Evolutionary conservation across 2,329 filamentous ascomycete genomes (phyloP).

Genomic region (Epichloe sylvatica): DNA sequence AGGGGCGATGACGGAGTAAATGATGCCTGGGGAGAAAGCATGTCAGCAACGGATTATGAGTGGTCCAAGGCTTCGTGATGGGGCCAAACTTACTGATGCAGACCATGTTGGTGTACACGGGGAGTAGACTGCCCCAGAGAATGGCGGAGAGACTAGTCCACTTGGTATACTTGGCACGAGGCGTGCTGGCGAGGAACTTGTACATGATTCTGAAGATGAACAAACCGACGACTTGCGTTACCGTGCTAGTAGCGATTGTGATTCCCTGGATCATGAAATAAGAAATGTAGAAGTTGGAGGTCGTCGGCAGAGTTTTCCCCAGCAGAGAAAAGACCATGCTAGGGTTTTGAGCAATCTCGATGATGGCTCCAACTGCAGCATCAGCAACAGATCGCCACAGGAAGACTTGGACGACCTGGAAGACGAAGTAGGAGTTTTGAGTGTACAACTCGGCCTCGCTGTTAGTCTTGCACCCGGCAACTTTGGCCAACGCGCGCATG

Average conservation of each 20-base stretch:
- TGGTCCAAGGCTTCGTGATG: too few relatives aligned
- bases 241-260: conserved; percentile 55
- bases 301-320: conserved; percentile 58
- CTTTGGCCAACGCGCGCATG: conserved; percentile 56
- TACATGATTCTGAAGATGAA: conserved; percentile 55
- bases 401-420: conserved; percentile 90
- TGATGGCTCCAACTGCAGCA: conserved; percentile 56
- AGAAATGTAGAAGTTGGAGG: conserved; percentile 85
- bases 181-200: conserved; percentile 60
- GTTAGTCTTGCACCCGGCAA: conserved; percentile 64
- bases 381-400: conserved; percentile 72
- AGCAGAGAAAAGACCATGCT: conserved; percentile 47
- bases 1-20: conserved; percentile 73
- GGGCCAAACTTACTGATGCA: conserved; percentile 43
- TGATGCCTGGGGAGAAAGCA: conserved; percentile 35
- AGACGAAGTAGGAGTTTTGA: conserved; percentile 83
- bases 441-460: conserved; percentile 76
- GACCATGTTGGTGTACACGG: conserved; percentile 59
- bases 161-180: conserved; percentile 61
- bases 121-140: conserved; percentile 65
- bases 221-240: conserved; percentile 55
- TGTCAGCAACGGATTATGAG: conserved; percentile 9
- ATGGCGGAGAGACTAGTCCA: conserved; percentile 56
- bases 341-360: conserved; percentile 50
- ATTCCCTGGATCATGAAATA: conserved; percentile 82